A percentile compares a stretch with the other conserved stretches of the same genome.
Conservation (phyloP, 305 asterid genomes). For the Fraxinus sp. region DNA sequence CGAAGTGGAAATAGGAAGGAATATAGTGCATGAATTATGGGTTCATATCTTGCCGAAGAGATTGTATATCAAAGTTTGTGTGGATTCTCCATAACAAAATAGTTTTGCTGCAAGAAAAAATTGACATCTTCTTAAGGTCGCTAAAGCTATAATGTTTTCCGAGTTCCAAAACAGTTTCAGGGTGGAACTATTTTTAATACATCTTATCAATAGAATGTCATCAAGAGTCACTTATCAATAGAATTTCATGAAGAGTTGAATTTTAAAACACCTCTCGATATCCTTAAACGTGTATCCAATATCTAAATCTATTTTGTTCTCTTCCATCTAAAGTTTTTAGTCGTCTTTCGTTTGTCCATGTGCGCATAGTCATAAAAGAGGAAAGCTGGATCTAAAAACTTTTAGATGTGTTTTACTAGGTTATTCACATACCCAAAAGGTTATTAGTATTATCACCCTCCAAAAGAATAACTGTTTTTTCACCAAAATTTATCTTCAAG, state of each 20-base stretch:
- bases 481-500: background rate
- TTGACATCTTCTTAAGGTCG: background rate
- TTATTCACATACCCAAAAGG: background rate
- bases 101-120: background rate
- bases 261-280: background rate
- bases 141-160: background rate
- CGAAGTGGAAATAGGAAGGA: background rate
- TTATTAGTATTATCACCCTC: background rate
- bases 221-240: background rate
- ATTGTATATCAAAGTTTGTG: background rate
- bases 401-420: background rate
- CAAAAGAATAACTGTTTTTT: background rate
- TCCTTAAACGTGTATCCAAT: background rate
- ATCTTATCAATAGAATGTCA: background rate
- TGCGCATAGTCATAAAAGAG: background rate
- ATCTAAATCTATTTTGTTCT: background rate
- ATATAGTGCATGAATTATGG: background rate
- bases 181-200: background rate
- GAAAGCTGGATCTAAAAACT: background rate
- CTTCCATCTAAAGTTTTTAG: background rate
- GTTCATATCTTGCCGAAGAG: background rate
- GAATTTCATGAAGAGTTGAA: background rate
- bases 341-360: background rate
- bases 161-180: background rate
- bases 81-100: background rate